Conservation (phyloP, 129 eudicot species). For the Artemisia annua region DNA sequence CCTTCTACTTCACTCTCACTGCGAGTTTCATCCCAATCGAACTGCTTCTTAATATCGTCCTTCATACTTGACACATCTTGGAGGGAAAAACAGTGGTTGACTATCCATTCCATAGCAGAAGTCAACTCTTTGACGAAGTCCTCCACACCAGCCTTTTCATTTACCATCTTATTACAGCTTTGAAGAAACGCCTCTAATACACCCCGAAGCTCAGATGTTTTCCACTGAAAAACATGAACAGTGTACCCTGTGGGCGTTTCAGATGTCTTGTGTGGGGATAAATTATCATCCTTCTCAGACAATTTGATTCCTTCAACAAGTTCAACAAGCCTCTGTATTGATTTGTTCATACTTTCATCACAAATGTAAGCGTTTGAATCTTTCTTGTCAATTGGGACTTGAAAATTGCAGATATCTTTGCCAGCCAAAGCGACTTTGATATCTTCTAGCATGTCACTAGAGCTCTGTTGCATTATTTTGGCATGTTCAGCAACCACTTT, state of each 20-base stretch:
- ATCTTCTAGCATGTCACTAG: constrained; percentile 41
- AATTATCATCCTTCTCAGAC: constrained; percentile 27
- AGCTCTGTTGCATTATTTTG: constrained; percentile 25
- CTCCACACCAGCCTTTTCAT: constrained; percentile 55
- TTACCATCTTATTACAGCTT: constrained; percentile 47
- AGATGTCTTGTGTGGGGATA: constrained; percentile 31
- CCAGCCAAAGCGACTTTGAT: constrained; percentile 40
- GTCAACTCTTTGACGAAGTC: constrained; percentile 61
- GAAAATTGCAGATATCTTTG: constrained; percentile 4
- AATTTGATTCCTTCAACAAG: constrained; percentile 63
- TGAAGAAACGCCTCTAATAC: constrained; percentile 52
- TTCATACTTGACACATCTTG: constrained; percentile 87
- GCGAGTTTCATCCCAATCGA: constrained; percentile 74
- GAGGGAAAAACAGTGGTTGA: constrained; percentile 85
- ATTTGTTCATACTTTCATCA: constrained; percentile 34
- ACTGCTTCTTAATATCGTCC: constrained; percentile 61
- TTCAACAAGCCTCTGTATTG: constrained; percentile 57
- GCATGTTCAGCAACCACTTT: constrained; percentile 39
- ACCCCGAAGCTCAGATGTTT: constrained; percentile 60
- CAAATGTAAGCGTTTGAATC: constrained; percentile 21
- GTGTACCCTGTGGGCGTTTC: constrained; percentile 51
- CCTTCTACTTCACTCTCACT: constrained; percentile 64
- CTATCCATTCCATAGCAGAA: constrained; percentile 65
- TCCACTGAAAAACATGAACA: constrained; percentile 84
- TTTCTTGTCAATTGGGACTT: constrained; percentile 8